Percentiles rank a stretch among this genome's conserved stretches.
Conservation (phyloP, 345 rosid species). For the Microcos paniculata region DNA sequence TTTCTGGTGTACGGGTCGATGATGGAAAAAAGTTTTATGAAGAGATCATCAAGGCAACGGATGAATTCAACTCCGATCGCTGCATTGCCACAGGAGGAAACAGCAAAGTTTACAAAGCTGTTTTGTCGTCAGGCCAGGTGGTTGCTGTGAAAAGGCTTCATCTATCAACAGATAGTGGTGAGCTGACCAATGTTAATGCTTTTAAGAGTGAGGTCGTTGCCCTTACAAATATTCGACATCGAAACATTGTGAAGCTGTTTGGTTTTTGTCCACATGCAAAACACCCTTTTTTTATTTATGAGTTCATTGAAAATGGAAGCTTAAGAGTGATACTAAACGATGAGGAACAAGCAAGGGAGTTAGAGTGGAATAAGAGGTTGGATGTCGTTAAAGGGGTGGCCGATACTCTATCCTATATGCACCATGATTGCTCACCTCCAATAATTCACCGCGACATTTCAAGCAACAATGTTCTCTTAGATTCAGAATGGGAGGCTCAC, state of each 20-base stretch:
- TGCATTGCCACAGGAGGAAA: slow-evolving; percentile 24
- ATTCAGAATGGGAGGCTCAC: not conserved
- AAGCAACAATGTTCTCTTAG: slow-evolving; percentile 15
- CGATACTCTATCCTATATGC: slow-evolving; percentile 14
- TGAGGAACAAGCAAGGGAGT: not conserved
- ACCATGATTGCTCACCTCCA: slow-evolving; percentile 17
- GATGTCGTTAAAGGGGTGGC: slow-evolving; percentile 11
- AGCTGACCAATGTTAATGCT: not conserved
- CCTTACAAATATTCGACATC: slow-evolving; percentile 22
- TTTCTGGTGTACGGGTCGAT: not conserved
- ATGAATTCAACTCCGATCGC: slow-evolving; percentile 10
- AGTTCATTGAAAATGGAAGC: slow-evolving; percentile 32
- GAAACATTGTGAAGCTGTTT: slow-evolving; percentile 25
- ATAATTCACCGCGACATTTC: slow-evolving; percentile 15
- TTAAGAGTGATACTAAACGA: slow-evolving; percentile 14
- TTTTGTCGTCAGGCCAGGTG: not conserved
- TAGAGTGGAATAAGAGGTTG: slow-evolving; percentile 8
- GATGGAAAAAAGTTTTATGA: slow-evolving; percentile 22
- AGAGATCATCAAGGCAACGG: slow-evolving; percentile 24
- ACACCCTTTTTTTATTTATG: slow-evolving; percentile 21
- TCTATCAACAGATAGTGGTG: not conserved
- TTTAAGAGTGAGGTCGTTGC: slow-evolving; percentile 24
- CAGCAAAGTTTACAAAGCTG: slow-evolving; percentile 22
- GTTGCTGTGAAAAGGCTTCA: slow-evolving; percentile 27
- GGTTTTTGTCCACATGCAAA: slow-evolving; percentile 20